Evolutionary conservation across 169 alveolate genomes (phyloP).

Genomic region (Plasmodium inui): DNA sequence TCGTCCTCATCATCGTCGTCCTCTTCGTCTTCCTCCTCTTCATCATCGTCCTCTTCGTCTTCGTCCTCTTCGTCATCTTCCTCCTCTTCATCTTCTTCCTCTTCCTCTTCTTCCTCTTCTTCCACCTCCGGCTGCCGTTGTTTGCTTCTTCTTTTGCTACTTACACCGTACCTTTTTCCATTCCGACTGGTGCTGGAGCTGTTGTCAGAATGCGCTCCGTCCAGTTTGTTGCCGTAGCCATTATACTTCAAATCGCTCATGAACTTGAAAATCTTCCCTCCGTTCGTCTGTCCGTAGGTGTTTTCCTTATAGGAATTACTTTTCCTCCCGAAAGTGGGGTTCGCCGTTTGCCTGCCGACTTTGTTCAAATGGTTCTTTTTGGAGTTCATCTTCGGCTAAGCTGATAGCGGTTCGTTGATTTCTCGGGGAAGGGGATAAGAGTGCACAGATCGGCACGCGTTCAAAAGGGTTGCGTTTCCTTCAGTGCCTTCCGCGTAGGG

Average conservation of each 20-base stretch:
- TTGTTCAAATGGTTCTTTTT: constrained; percentile 28
- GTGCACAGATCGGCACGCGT: not conserved
- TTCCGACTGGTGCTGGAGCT: constrained; percentile 20
- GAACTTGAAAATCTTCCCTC: constrained; percentile 37
- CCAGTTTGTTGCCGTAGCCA: constrained; percentile 10
- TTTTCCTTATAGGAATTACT: constrained; percentile 22
- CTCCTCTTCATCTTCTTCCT: not conserved
- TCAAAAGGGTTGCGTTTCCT: not conserved
- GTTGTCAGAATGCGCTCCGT: constrained; percentile 10
- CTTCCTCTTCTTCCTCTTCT: not conserved
- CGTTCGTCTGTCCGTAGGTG: constrained; percentile 3
- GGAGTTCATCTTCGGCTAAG: constrained; percentile 22
- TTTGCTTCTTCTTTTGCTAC: constrained; percentile 4
- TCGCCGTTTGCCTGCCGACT: constrained; percentile 9
- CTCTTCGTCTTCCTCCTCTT: not conserved
- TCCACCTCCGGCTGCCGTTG: not conserved
- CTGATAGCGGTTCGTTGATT: not conserved
- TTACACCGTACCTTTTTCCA: not conserved
- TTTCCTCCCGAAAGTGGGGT: constrained; percentile 8
- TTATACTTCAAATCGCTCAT: constrained; percentile 38
- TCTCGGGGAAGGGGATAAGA: not conserved
- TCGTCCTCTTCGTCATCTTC: constrained; percentile 9
- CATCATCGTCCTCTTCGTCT: constrained; percentile 11
- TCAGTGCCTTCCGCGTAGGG: not conserved
- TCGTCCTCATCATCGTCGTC: not conserved